A percentile compares a stretch with the other conserved stretches of the same genome.
Conservation (phyloP, 2,329 filamentous ascomycete species). For the Penicillium sp. region DNA sequence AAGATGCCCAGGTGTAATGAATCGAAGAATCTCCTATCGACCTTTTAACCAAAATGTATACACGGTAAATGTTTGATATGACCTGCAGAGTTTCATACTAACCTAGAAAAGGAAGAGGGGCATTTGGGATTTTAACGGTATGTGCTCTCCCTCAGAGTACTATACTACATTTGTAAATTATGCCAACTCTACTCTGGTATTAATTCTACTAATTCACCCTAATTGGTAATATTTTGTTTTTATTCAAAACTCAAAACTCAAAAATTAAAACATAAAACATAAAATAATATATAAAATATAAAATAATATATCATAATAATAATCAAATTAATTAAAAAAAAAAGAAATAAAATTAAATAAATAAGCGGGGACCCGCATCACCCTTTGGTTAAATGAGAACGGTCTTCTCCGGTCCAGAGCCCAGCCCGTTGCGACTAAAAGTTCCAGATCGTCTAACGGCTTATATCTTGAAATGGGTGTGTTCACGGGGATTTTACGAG, state of each 20-base stretch:
- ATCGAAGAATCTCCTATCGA: not conserved
- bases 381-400: conserved; percentile 20
- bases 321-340: not conserved
- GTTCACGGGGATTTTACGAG: not conserved
- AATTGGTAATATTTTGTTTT: not conserved
- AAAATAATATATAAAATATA: not conserved
- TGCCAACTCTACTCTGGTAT: not conserved
- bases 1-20: too few relatives aligned
- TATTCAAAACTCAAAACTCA: not conserved
- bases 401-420: conserved; percentile 15
- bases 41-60: not conserved
- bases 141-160: not conserved
- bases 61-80: not conserved
- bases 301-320: not conserved
- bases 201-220: not conserved
- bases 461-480: not conserved
- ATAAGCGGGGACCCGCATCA: conserved; percentile 16
- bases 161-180: not conserved
- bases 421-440: conserved; percentile 19
- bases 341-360: not conserved
- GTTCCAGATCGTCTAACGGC: conserved; percentile 17
- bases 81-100: conserved; percentile 5
- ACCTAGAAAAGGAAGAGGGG: conserved; percentile 10
- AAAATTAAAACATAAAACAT: too few relatives aligned
- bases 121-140: not conserved